Evolutionary conservation across 2,329 filamentous ascomycete species (phyloP), one percentile per base, ranked within the genome.

Genomic region (Talaromyces sp.): DNA sequence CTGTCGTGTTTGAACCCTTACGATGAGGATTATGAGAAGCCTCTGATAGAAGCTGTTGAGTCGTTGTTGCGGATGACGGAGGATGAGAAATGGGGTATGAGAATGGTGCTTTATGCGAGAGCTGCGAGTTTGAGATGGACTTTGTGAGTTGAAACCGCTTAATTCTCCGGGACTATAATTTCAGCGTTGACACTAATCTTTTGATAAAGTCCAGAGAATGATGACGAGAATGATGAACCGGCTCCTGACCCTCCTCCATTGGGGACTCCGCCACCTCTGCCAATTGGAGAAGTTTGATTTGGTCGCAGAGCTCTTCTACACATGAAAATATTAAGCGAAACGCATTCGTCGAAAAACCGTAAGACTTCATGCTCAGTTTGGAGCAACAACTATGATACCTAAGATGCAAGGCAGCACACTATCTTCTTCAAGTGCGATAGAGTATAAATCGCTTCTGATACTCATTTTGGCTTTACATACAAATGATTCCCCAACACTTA

Each of bases 61-160:
- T 62, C 67, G 27, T 41, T 64, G 43, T 49, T 71, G 45, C 43
- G 49, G 31, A 54, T 71, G 60, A 70, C 69, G 19, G 70, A 71
- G n/a, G 68, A 67, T n/a, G 70, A 73, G 61, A 67, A 68, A 39
- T 41, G 63, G 11, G 65, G 66, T 15, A 67, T 68, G 47, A 64
- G 64, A 50, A 67, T 71, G 64, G 60, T 71, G 58, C 63, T 61
- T 22, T 66, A 63, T 64, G 68, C 63, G 17, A 61, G 65, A 8
- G 61, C 67, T 59, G 68, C 65, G 37, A 66, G 59, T 50, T 35
- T 70, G 56, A 66, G 65, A 68, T 69, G 66, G 56, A 43, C 43
- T 60, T 69, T 69, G 66, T 69, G 65, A 27, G 66, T 49, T 22
- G 22, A 22, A 22, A 6, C 27, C 27, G 3, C 5, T 27, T 6